Percentiles rank a stretch among this genome's conserved stretches.
Evolutionary conservation across 192 early-diverging fungal species (phyloP).

Genomic region (Martensiomyces pterosporus): DNA sequence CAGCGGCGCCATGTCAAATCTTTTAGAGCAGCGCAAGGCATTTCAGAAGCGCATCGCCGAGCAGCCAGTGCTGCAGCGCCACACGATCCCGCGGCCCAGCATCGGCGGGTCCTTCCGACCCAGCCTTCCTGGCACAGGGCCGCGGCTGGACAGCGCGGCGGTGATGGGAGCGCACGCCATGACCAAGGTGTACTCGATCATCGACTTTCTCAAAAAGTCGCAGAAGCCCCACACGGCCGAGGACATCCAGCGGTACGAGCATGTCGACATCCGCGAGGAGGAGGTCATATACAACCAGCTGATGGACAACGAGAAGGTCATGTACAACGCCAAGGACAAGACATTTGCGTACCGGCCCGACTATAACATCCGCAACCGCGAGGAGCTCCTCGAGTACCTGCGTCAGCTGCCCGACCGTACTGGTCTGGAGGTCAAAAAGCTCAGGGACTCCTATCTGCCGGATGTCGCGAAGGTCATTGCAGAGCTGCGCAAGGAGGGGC

Average conservation of each 20-base stretch:
- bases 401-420: constrained; percentile 50
- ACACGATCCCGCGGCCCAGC: constrained; percentile 15
- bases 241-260: constrained; percentile 53
- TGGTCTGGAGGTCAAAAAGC: constrained; percentile 71
- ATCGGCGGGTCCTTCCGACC: constrained; percentile 12
- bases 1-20: constrained; percentile 38
- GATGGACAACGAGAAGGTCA: constrained; percentile 61
- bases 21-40: constrained; percentile 16
- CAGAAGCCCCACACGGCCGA: constrained; percentile 58
- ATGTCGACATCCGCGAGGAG: constrained; percentile 56
- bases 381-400: constrained; percentile 66
- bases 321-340: constrained; percentile 50
- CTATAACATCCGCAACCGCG: constrained; percentile 64
- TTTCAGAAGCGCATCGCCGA: constrained; percentile 52
- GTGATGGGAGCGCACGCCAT: neutral
- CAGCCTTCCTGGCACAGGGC: constrained; percentile 29
- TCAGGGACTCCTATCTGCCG: constrained; percentile 70
- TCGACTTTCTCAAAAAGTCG: constrained; percentile 44
- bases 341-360: constrained; percentile 76
- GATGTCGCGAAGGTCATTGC: constrained; percentile 21
- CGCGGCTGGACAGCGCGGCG: constrained; percentile 2
- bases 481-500: constrained; percentile 42
- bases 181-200: constrained; percentile 33
- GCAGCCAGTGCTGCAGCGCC: constrained; percentile 46
- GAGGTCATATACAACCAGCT: constrained; percentile 55